Evolutionary conservation across 805 yeast species (phyloP), one percentile per base, ranked within the genome.

Genomic region (Grigorovia jiainica): DNA sequence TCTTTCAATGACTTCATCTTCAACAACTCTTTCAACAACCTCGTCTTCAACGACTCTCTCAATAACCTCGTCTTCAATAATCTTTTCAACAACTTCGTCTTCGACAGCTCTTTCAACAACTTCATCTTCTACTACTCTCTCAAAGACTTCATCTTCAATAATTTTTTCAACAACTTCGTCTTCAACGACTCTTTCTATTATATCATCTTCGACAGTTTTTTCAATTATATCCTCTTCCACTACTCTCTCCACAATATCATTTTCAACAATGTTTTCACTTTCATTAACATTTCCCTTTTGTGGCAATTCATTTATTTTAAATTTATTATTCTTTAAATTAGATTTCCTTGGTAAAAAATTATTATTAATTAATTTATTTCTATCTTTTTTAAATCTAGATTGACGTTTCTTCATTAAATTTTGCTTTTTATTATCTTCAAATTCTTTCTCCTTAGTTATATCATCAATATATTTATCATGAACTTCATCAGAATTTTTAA

Each of bases 381-480:
- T 54, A 31, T 55, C 63, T 31, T 47, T 44, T 42, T 51, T 60
- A 42, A 62, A 62, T 37, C 62, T 47, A 0, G 65, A 61, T 2
- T 61, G 52, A 39, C 57, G 54, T 3, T 37, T 46, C 19, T 48
- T 53, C n/a, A n/a, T n/a, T 24, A 41, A 34, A 8, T 44, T 44
- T 3, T 33, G 38, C 32, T 42, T 46, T 15, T 33, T 38, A 5
- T 19, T 30, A 11, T 46, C 27, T 46, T 52, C 32, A 40, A 32
- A 9, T 45, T 45, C 7, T 31, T 38, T 30, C 41, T 46, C 19
- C 30, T 39, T 13, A 17, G 24, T 48, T 7, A 43, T 47, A 1
- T 38, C 44, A 4, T 46, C 36, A 23, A 51, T 48, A 41, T 54
- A 57, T 32, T 47, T 58, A 6, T 53, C 56, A 41, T 61, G 62